phyloP scores from a whole-genome alignment of 495 filamentous ascomycete genomes.

The Astrothelium macrocarpum region DNA sequence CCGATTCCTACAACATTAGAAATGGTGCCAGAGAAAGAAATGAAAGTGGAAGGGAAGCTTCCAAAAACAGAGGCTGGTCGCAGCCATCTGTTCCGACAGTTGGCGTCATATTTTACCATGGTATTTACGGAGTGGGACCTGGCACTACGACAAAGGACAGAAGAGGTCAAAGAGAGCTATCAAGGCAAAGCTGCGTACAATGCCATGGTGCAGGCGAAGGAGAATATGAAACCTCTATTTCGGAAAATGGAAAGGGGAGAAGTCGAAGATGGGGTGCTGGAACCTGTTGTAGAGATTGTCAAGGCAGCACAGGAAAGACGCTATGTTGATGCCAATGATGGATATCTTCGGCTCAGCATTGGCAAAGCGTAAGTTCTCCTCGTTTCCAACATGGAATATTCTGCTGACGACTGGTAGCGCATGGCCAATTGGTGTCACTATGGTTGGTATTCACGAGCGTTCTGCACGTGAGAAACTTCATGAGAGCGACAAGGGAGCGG shows the following conservation, averaged over 20 bases:
- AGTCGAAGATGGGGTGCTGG: constrained; percentile 62
- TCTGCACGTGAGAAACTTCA: constrained; percentile 91
- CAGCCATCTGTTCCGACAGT: constrained; percentile 68
- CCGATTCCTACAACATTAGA: constrained; percentile 64
- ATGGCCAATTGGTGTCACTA: constrained; percentile 98
- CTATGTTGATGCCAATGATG: constrained; percentile 95
- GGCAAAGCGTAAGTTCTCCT: constrained; percentile 64
- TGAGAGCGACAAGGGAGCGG: constrained; percentile 61
- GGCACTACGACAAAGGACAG: constrained; percentile 59
- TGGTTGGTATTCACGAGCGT: constrained; percentile 98
- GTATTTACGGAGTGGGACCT: constrained; percentile 78
- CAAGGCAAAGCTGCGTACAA: constrained; percentile 66
- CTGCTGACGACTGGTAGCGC: constrained; percentile 34
- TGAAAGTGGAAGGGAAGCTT: constrained; percentile 62
- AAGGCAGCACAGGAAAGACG: constrained; percentile 75
- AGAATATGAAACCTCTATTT: constrained; percentile 87
- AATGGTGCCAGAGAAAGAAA: constrained; percentile 70
- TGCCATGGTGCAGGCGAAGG: constrained; percentile 69
- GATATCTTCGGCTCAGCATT: constrained; percentile 84
- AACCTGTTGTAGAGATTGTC: constrained; percentile 88
- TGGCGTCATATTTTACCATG: constrained; percentile 89
- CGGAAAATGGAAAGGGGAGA: constrained; percentile 73
- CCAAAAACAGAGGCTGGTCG: constrained; percentile 43
- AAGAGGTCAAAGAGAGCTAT: constrained; percentile 57
- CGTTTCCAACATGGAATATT: background rate